A percentile compares a stretch with the other conserved stretches of the same genome.
These are phyloP conservation scores for Saccharata proteae DNA, from an alignment of 2,329 filamentous ascomycete genomes.

Conservation along the genomic window DNA sequence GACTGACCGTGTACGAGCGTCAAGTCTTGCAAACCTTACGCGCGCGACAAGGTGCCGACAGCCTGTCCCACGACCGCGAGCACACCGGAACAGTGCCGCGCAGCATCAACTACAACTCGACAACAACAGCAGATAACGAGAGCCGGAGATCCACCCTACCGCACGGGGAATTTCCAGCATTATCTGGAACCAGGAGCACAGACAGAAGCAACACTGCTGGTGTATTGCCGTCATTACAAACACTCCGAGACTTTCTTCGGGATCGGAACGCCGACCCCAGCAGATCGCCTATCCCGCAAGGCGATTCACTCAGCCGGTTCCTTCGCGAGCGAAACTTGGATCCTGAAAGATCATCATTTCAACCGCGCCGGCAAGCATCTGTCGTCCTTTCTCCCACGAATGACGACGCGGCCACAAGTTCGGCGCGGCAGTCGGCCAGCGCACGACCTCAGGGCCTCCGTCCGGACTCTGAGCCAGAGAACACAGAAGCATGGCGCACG, in stretches of 20 bases:
- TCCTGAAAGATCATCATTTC: conserved; percentile 7
- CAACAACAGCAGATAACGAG: not conserved
- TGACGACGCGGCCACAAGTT: conserved; percentile 17
- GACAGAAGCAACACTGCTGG: too few species aligned
- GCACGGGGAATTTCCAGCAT: not conserved
- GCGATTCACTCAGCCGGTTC: too few species aligned
- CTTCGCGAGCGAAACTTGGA: conserved; percentile 13
- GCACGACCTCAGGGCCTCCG: conserved; percentile 18
- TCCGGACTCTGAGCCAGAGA: too few species aligned
- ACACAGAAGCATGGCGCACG: conserved; percentile 34
- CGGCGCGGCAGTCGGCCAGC: conserved; percentile 2
- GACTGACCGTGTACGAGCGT: conserved; percentile 33
- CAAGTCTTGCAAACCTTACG: conserved; percentile 34
- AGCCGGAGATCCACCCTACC: not conserved
- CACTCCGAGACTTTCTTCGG: conserved; percentile 11
- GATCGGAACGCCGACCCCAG: too few species aligned
- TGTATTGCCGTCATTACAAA: conserved; percentile 8
- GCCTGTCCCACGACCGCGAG: conserved; percentile 20
- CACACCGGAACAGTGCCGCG: conserved; percentile 21
- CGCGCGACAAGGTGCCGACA: conserved; percentile 30
- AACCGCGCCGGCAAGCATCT: conserved; percentile 28
- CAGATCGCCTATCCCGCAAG: too few species aligned
- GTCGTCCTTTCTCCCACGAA: conserved; percentile 22
- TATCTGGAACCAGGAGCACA: conserved; percentile 1
- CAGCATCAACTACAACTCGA: conserved; percentile 30